Conservation (phyloP, 179 eudicot genomes). For the Amaranthus tricolor region DNA sequence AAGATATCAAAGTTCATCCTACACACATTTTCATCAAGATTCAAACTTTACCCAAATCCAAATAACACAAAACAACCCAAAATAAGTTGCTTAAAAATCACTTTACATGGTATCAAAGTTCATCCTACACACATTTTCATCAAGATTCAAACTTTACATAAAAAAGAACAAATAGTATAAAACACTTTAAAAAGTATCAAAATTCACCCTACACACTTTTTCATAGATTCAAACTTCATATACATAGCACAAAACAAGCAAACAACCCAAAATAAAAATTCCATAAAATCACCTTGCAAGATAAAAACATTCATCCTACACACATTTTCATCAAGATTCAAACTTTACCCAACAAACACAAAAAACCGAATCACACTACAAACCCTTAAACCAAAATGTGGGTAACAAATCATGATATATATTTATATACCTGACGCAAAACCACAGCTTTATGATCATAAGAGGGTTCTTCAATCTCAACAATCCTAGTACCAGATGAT, state of each 20-base stretch:
- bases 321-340: background rate
- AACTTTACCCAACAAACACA: background rate
- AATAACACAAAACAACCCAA: no score
- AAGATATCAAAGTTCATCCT: no score
- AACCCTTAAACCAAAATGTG: background rate
- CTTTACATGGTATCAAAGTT: no score
- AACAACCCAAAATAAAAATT: background rate
- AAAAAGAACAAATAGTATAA: no score
- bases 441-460: constrained; percentile 50
- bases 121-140: no score
- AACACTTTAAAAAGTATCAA: no score
- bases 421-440: constrained; percentile 60
- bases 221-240: no score
- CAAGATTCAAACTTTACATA: no score
- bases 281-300: background rate
- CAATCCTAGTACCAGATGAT: constrained; percentile 37
- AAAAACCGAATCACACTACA: background rate
- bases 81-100: no score
- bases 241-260: background rate
- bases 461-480: constrained; percentile 69
- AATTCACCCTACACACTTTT: no score
- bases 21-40: no score
- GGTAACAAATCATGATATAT: background rate
- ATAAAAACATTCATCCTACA: background rate
- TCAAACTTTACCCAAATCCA: no score